Evolutionary conservation across 192 early-diverging fungal genomes (phyloP).

Genomic region (Phycomyces nitens): DNA sequence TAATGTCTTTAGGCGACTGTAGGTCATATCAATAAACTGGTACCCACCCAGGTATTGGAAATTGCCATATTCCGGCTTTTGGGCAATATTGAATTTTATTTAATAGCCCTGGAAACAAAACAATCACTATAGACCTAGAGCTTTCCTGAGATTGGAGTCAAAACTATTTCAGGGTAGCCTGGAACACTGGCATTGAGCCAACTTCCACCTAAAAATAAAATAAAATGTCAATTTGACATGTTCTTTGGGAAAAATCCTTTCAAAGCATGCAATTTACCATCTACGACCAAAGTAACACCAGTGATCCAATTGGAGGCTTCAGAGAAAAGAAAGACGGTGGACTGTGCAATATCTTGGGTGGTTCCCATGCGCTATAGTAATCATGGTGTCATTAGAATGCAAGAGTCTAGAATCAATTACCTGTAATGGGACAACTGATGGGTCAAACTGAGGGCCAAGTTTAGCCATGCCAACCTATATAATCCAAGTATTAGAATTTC

Average conservation of each 20-base stretch:
- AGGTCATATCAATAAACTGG: too few species aligned
- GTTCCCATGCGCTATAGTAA: slow-evolving; percentile 38
- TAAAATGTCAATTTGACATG: too few species aligned
- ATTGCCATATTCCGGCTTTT: too few species aligned
- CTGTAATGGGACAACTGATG: slow-evolving; percentile 12
- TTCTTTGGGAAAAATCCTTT: too few species aligned
- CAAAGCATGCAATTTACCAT: slow-evolving; percentile 14
- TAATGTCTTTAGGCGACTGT: too few species aligned
- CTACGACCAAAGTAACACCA: slow-evolving; percentile 39
- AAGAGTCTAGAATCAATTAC: too few species aligned
- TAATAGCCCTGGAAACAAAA: too few species aligned
- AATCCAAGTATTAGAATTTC: neutral
- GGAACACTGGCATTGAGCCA: too few species aligned
- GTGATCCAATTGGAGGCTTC: slow-evolving; percentile 62
- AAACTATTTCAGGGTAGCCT: slow-evolving; percentile 24
- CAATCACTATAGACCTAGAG: neutral
- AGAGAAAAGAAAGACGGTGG: slow-evolving; percentile 63
- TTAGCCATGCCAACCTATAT: slow-evolving; percentile 18
- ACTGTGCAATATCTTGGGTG: slow-evolving; percentile 65
- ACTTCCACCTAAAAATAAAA: too few species aligned
- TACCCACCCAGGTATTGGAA: too few species aligned
- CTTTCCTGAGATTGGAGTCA: slow-evolving; percentile 18
- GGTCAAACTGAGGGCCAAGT: slow-evolving; percentile 15
- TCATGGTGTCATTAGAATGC: neutral
- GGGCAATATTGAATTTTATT: too few species aligned